Evolutionary conservation across 2,329 filamentous ascomycete species (phyloP).

Genomic region (Colletotrichum sp.): DNA sequence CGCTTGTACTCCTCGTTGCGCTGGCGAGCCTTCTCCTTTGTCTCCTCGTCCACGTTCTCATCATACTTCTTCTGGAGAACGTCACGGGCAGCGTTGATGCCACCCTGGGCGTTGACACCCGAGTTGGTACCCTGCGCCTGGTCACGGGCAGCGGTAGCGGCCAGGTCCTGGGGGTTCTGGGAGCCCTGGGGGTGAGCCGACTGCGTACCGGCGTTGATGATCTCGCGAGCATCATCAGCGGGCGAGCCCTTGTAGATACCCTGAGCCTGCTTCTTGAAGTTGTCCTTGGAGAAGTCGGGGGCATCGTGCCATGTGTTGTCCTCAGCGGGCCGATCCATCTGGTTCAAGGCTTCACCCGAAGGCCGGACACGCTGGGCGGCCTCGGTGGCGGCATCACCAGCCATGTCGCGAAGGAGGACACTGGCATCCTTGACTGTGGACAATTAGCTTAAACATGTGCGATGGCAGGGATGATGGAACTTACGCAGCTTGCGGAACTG

Average conservation of each 20-base stretch:
- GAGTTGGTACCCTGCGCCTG: slow-evolving; percentile 47
- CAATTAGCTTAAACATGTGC: slow-evolving; percentile 17
- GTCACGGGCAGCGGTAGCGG: slow-evolving; percentile 48
- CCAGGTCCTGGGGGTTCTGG: slow-evolving; percentile 58
- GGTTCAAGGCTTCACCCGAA: slow-evolving; percentile 74
- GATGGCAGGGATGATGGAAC: slow-evolving; percentile 35
- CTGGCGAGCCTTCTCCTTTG: slow-evolving; percentile 52
- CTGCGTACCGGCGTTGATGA: slow-evolving; percentile 61
- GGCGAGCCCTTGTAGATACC: slow-evolving; percentile 61
- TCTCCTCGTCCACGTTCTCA: slow-evolving; percentile 70
- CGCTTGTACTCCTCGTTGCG: slow-evolving; percentile 48
- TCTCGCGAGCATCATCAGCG: slow-evolving; percentile 65
- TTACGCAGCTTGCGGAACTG: slow-evolving; percentile 90
- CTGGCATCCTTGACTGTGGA: slow-evolving; percentile 74
- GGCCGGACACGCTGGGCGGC: slow-evolving; percentile 79
- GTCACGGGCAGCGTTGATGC: slow-evolving; percentile 46
- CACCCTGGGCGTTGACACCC: slow-evolving; percentile 57
- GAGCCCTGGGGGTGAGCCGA: slow-evolving; percentile 61
- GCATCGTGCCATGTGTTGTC: slow-evolving; percentile 95
- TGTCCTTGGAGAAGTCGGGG: slow-evolving; percentile 75
- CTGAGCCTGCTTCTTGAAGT: slow-evolving; percentile 72
- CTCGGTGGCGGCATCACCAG: slow-evolving; percentile 84
- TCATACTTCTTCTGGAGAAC: slow-evolving; percentile 61
- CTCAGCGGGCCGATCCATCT: slow-evolving; percentile 83
- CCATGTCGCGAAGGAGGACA: slow-evolving; percentile 86